phyloP scores from a whole-genome alignment of 2,329 filamentous ascomycete genomes.

The Aspergillus unguis region DNA sequence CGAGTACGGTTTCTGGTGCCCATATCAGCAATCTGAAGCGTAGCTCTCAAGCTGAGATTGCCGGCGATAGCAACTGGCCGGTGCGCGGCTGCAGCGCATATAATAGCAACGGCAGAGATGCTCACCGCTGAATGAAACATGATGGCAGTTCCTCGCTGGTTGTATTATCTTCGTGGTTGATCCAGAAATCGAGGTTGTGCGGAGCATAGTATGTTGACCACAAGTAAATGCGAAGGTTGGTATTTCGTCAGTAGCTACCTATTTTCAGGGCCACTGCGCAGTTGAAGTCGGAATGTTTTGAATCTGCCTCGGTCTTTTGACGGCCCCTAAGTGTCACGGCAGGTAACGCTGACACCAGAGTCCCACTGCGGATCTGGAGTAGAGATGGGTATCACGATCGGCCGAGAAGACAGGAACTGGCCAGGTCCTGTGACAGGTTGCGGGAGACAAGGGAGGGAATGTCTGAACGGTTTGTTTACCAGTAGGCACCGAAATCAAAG shows the following conservation, averaged over 20 bases:
- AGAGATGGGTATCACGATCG: not conserved
- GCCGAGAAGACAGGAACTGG: not conserved
- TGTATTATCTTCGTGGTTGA: not conserved
- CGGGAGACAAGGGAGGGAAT: not conserved
- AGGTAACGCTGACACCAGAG: not conserved
- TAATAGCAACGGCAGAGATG: slow-evolving; percentile 6
- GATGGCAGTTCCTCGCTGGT: slow-evolving; percentile 8
- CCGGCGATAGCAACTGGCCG: not conserved
- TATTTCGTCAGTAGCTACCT: too few species aligned
- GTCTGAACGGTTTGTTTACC: not conserved
- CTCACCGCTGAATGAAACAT: slow-evolving; percentile 39
- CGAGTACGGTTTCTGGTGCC: slow-evolving; percentile 74
- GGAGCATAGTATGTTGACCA: slow-evolving; percentile 1
- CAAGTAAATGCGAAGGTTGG: not conserved
- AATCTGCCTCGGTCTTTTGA: not conserved
- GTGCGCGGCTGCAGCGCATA: not conserved
- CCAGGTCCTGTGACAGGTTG: not conserved
- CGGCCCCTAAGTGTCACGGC: not conserved
- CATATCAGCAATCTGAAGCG: not conserved
- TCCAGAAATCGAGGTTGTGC: not conserved
- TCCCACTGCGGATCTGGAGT: not conserved
- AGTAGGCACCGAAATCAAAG: not conserved
- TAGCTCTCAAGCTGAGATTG: not conserved
- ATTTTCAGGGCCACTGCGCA: not conserved
- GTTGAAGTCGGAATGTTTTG: not conserved